Conservation (phyloP, 257 asterid species). For the Nicotiana tomentosiformis region DNA sequence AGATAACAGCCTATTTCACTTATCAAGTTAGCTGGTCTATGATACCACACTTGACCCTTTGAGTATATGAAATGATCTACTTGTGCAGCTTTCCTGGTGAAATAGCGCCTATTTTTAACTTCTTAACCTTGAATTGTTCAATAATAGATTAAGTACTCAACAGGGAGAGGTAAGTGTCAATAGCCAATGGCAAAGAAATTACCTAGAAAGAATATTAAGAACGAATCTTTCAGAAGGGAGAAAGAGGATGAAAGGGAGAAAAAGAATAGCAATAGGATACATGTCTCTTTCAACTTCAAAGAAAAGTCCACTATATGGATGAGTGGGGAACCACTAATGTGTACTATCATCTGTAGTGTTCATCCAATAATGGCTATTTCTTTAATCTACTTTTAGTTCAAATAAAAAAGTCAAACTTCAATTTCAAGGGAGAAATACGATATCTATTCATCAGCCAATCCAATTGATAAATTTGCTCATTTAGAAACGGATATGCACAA, state of each 20-base stretch:
- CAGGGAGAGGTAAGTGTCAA: neutral
- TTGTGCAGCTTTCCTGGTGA: neutral
- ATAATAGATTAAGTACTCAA: neutral
- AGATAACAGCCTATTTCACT: neutral
- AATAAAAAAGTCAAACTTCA: neutral
- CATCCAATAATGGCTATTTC: neutral
- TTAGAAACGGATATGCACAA: neutral
- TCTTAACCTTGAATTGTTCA: neutral
- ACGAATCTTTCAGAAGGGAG: neutral
- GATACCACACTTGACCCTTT: neutral
- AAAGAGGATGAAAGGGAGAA: neutral
- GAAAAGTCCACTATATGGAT: neutral
- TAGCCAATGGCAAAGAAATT: neutral
- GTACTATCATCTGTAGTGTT: neutral
- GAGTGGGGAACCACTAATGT: constrained; percentile 3
- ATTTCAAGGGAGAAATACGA: neutral
- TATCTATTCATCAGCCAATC: neutral
- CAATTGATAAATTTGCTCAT: neutral
- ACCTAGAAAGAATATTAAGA: constrained; percentile 2
- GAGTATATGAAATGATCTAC: neutral
- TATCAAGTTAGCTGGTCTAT: neutral
- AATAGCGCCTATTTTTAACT: neutral
- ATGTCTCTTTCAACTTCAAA: constrained; percentile 8
- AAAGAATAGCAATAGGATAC: neutral
- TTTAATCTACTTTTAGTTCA: neutral